phyloP scores from a whole-genome alignment of 768 basidiomycete species.

The Leccinum incarnatum region DNA sequence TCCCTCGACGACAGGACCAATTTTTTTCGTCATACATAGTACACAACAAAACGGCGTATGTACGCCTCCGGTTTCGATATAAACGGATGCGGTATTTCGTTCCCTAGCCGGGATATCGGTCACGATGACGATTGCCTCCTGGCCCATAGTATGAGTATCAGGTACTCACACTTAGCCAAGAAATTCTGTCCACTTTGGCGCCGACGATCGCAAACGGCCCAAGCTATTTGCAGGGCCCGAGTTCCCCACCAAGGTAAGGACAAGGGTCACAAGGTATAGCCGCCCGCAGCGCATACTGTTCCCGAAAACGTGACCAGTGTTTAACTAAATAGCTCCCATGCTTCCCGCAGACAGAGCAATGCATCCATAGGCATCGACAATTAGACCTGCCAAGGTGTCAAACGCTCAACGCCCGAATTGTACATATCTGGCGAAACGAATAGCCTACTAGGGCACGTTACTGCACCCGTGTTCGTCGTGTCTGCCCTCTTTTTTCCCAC shows the following conservation, averaged over 20 bases:
- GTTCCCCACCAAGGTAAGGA: neutral
- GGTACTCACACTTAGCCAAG: neutral
- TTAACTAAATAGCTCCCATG: neutral
- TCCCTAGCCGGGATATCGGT: neutral
- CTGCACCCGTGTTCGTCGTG: neutral
- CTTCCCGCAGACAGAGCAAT: neutral
- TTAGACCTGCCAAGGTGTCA: neutral
- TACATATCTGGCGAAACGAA: neutral
- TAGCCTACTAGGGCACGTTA: neutral
- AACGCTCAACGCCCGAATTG: neutral
- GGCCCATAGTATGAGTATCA: neutral
- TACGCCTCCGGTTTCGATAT: neutral
- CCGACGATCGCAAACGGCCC: neutral
- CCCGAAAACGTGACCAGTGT: neutral
- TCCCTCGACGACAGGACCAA: no score
- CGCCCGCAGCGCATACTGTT: neutral
- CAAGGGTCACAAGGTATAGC: neutral
- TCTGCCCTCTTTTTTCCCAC: neutral
- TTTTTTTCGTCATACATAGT: no score
- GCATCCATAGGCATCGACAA: neutral
- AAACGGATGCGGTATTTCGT: neutral
- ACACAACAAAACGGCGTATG: no score
- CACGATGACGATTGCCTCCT: neutral
- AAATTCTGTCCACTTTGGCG: neutral
- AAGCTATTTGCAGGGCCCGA: neutral